These are phyloP conservation scores for Fistulifera pelliculosa DNA, from an alignment of 108 stramenopile species.

Conservation along the genomic window DNA sequence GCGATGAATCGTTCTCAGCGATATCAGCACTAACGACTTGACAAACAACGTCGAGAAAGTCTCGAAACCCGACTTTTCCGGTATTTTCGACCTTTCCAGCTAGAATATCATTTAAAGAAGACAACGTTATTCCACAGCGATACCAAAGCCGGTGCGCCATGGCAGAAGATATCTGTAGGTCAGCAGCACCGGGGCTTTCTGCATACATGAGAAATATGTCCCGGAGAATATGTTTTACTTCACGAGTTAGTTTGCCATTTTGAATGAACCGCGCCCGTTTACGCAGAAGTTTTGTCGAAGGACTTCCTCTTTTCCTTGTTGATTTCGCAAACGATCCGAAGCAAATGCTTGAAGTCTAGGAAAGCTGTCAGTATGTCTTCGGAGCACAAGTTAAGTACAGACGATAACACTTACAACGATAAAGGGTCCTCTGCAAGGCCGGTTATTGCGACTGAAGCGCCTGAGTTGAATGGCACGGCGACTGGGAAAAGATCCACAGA, in stretches of 20 bases:
- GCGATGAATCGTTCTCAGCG: neutral
- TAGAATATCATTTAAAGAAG: constrained; percentile 12
- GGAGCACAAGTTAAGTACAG: neutral
- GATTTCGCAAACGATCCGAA: neutral
- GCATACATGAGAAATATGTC: constrained; percentile 27
- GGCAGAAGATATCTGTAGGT: constrained; percentile 4
- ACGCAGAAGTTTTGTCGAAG: constrained; percentile 6
- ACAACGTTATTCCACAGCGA: constrained; percentile 30
- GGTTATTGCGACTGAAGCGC: constrained; percentile 31
- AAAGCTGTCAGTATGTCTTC: too few relatives aligned
- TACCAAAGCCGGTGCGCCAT: constrained; percentile 42
- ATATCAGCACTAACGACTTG: constrained; percentile 15
- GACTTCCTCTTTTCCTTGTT: constrained; percentile 5
- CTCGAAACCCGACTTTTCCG: constrained; percentile 9
- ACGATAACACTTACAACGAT: neutral
- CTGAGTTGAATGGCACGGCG: constrained; percentile 33
- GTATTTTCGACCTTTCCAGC: too few relatives aligned
- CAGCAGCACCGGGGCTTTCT: neutral
- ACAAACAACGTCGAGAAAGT: constrained; percentile 15
- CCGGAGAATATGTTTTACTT: constrained; percentile 11
- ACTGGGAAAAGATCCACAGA: constrained; percentile 27
- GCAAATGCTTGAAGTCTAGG: constrained; percentile 4
- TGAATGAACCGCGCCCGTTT: constrained; percentile 10
- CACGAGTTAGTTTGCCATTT: constrained; percentile 13
- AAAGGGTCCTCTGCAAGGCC: constrained; percentile 24